A percentile compares a stretch with the other conserved stretches of the same genome.
Conservation (phyloP, 208 protist genomes). For the Wallacemonas sp. region DNA sequence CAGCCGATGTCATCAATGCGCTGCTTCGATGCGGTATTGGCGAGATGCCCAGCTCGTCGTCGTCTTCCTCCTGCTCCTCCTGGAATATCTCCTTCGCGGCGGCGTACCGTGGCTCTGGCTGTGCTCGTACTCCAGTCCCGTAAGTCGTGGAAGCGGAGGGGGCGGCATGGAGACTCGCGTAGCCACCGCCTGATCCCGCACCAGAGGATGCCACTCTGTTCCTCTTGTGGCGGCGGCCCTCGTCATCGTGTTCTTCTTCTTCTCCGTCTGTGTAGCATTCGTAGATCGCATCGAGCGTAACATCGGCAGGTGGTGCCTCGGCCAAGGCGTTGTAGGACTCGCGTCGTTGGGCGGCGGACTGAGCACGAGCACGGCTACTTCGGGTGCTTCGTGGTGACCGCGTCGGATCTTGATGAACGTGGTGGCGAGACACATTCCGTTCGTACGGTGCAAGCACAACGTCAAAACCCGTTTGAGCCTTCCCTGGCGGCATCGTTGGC, state of each 20-base stretch:
- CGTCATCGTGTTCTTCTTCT: too few species aligned
- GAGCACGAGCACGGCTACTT: conserved; percentile 3
- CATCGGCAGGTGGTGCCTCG: conserved; percentile 9
- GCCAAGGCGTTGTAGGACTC: not conserved
- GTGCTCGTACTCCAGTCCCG: too few species aligned
- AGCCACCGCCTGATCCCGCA: not conserved
- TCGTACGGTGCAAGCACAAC: conserved; percentile 13
- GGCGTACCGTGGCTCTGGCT: not conserved
- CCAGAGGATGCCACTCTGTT: too few species aligned
- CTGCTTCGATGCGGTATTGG: conserved; percentile 26
- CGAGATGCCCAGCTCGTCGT: conserved; percentile 30
- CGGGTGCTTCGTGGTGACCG: not conserved
- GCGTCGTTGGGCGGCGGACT: not conserved
- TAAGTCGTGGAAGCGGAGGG: too few species aligned
- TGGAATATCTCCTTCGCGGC: not conserved
- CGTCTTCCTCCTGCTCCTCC: not conserved
- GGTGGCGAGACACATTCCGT: not conserved
- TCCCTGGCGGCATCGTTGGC: not conserved
- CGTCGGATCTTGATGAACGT: not conserved
- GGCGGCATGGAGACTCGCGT: not conserved
- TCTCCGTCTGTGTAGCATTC: conserved; percentile 3
- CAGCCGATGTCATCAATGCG: not conserved
- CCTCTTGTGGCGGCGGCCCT: too few species aligned
- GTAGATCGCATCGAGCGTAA: conserved; percentile 34
- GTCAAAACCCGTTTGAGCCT: not conserved